Percentiles rank a stretch among this genome's conserved stretches.
Evolutionary conservation across 768 basidiomycete genomes (phyloP).

Genomic region (Multifurca ochricompacta): DNA sequence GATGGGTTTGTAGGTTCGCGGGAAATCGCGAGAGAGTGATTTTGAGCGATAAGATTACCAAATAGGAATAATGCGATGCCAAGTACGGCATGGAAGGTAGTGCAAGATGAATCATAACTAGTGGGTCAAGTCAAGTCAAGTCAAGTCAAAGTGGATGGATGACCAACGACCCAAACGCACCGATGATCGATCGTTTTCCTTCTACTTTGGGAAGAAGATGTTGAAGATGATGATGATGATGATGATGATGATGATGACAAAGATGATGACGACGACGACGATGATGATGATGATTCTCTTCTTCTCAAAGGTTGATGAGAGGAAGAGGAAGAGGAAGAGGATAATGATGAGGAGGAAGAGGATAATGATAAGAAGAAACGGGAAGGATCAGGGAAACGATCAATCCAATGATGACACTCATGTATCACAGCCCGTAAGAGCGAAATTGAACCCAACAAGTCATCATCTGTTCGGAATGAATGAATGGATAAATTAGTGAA

Average conservation of each 20-base stretch:
- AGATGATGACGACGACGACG: neutral
- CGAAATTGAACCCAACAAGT: conserved; percentile 42
- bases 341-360: no score
- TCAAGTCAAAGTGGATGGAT: neutral
- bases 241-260: neutral
- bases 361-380: conserved; percentile 39
- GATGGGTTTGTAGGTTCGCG: conserved; percentile 47
- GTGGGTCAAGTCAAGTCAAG: neutral
- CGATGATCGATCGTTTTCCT: no score
- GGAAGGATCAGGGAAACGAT: conserved; percentile 49
- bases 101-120: conserved; percentile 47
- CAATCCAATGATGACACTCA: conserved; percentile 58
- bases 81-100: conserved; percentile 58
- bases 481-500: no score
- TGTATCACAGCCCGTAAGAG: conserved; percentile 57
- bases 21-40: conserved; percentile 40
- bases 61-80: conserved; percentile 58
- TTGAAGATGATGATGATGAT: neutral
- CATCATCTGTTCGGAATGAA: conserved; percentile 33
- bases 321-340: no score
- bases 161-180: neutral
- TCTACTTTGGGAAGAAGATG: no score
- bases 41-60: conserved; percentile 50
- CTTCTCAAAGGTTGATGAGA: no score
- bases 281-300: neutral